phyloP scores from a whole-genome alignment of 176 grass and related monocot genomes.

The Rhipidocladum racemiflorum region DNA sequence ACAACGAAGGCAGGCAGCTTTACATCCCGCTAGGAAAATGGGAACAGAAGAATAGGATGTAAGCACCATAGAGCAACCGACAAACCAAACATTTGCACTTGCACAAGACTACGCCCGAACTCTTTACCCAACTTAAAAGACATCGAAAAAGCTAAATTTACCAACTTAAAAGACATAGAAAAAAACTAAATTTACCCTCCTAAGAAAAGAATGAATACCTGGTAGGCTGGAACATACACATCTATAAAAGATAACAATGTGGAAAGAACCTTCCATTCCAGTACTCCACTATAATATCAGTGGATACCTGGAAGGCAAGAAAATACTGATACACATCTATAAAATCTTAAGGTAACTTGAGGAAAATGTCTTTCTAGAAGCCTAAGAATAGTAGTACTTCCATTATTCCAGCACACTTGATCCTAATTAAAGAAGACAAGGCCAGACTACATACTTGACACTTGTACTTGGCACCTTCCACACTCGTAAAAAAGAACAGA shows the following conservation, averaged over 20 bases:
- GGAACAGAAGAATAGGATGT: background rate
- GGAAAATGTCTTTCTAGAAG: constrained; percentile 23
- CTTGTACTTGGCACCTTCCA: constrained; percentile 41
- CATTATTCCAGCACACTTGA: constrained; percentile 33
- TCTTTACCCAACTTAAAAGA: background rate
- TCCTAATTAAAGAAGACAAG: constrained; percentile 22
- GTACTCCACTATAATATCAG: constrained; percentile 37
- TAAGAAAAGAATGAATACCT: background rate
- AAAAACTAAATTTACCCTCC: too few species aligned
- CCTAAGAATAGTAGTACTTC: constrained; percentile 4
- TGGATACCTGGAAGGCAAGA: constrained; percentile 13
- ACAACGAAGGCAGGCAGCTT: background rate
- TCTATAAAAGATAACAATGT: constrained; percentile 3
- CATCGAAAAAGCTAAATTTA: too few species aligned
- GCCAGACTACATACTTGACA: constrained; percentile 25
- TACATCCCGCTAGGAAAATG: background rate
- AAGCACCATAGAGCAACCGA: background rate
- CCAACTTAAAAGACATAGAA: background rate
- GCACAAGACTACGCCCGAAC: background rate
- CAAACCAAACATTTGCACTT: background rate
- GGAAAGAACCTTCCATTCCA: constrained; percentile 21
- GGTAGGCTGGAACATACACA: background rate
- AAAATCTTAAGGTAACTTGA: constrained; percentile 15
- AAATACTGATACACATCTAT: background rate
- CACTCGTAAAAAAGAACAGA: constrained; percentile 41